Base-by-base conservation (phyloP, 2,329 filamentous ascomycete species). In the Trichoderma gracile region DNA sequence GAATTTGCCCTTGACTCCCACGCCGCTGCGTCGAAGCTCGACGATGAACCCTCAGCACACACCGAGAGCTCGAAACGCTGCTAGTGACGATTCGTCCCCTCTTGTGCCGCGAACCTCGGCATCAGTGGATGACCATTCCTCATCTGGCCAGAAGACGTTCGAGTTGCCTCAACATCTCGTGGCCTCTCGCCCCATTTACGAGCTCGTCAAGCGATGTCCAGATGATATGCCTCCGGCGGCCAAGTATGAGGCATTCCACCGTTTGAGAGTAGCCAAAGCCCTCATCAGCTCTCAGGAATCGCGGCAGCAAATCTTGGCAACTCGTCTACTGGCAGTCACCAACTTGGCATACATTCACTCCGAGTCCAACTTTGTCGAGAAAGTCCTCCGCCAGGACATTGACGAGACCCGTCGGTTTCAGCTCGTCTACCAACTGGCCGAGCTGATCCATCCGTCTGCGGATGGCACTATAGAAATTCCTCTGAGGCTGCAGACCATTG, bases 351-450 rank as follows among this genome's bases (percentile, higher is more conserved):
- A 96, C 74, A 91, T 98, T 62, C 89, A 96, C 69, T 83, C 84
- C 2, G 96, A 99, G 72, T 79, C 84, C 4, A 86, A 87, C n/a
- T 97, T 99, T 71, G 82, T 93, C 50, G 89, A 94, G 67, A 94
- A 92, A 75, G 86, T 97, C 47, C 83, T 97, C 58, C 91, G 91
- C 68, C 89, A 93, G 69, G 96, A 99, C 73, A 86, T 87, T 43
- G 94, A 98, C 71, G 92, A 97, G 75, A 93, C 93, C 2, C 89
- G 93, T 66, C 87, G 92, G 58, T 89, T 93, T 67, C 95, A 99
- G 76, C 82, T 99, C 25, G 89, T 92, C 3, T 96, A 96, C 72
- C 96, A 99, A 76, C 85, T 99, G 43, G 91, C 92, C 19, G 94
- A 98, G 74, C 81, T 99, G 64, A 89, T 98, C 23, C 93, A 96